Base-by-base conservation (phyloP, 306 rosid species). In the Malus sieversii region DNA sequence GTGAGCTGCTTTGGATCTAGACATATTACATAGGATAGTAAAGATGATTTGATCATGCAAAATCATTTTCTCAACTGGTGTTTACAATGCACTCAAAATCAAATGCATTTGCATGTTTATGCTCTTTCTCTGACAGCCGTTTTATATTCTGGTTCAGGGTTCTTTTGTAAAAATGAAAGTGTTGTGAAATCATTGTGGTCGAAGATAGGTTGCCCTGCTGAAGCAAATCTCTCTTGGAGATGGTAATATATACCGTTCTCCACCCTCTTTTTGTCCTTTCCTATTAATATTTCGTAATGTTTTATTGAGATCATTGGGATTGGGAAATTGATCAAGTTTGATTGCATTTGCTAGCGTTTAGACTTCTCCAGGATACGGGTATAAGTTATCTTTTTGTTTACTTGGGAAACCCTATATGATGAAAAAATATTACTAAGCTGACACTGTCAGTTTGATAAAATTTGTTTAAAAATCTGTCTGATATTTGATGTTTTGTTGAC, bases 161-260 rank as follows among this genome's bases (percentile, higher is more conserved):
- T 78, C 76, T 73, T 82, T 78, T 78, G 67, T 67, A 77, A 60
- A 61, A 63, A 85, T 59, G 44, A 30, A 70, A 57, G 82, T 58
- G 74, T 82, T n/a, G 78, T 90, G 77, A 80, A 84, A 65, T 86
- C 89, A 42, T 81, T 81, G 6, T 80, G 87, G 82, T 83, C 77
- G 48, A 90, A 82, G 82, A 77, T 95, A 67, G 86, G 75, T 46
- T 89, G 84, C 74, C 97, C 97, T 74, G 86, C 87, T 30, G 97
- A 95, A 89, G 97, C 87, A 53, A 88, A 86, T 85, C 91, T 95
- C 29, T 52, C 88, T 40, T 95, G 98, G 98, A 90, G 91, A 86
- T 95, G 98, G 98, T 95, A 92, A 84, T 32, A 67, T 66, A 27
- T 60, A 60, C 40, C n/a, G 42, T 61, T 65, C 63, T 59, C 48